These are phyloP conservation scores for Paraleonurus japonicus DNA, from an alignment of 257 asterid species.

Conservation along the genomic window DNA sequence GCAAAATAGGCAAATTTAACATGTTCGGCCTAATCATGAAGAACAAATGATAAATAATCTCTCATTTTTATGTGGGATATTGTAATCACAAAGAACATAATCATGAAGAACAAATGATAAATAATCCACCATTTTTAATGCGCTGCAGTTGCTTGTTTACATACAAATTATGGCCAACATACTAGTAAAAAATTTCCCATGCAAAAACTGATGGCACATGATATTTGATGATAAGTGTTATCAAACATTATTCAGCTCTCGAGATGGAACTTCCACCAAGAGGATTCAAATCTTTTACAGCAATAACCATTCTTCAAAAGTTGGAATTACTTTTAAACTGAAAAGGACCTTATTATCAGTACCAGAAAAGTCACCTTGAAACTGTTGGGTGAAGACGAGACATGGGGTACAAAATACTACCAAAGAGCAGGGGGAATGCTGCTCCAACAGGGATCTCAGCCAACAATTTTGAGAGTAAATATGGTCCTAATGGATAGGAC, in stretches of 20 bases:
- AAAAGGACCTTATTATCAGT: constrained; percentile 8
- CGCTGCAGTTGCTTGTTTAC: neutral
- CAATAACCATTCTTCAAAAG: neutral
- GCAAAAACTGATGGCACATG: constrained; percentile 4
- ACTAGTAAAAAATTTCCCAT: constrained; percentile 7
- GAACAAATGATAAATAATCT: neutral
- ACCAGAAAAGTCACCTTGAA: constrained; percentile 63
- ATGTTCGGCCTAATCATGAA: neutral
- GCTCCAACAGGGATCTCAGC: constrained; percentile 98
- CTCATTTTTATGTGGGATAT: neutral
- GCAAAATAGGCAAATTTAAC: neutral
- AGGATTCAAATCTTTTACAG: neutral
- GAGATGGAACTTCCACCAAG: neutral
- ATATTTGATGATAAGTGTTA: neutral
- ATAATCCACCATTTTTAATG: neutral
- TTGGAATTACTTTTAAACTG: neutral
- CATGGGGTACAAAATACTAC: constrained; percentile 92
- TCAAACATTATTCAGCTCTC: neutral
- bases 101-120: neutral
- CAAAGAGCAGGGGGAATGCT: constrained; percentile 91
- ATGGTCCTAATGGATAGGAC: constrained; percentile 83
- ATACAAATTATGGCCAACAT: neutral
- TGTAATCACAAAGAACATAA: neutral
- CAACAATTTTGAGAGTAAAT: constrained; percentile 82
- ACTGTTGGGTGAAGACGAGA: constrained; percentile 83